A percentile compares a stretch with the other conserved stretches of the same genome.
phyloP scores from a whole-genome alignment of 2,329 filamentous ascomycete genomes.

The Epichloe hybrida region DNA sequence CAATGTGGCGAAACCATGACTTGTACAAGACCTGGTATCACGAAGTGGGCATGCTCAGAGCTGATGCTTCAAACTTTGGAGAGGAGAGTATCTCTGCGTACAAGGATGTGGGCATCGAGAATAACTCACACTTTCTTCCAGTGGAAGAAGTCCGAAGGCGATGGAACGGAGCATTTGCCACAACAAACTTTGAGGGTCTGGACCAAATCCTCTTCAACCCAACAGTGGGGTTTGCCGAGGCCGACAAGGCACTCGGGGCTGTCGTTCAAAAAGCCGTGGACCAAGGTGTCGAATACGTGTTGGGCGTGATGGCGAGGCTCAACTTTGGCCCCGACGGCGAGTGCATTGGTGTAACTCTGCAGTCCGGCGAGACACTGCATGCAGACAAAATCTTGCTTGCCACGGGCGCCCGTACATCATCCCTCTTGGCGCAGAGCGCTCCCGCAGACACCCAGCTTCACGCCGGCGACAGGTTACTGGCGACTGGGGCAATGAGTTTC shows the following conservation, averaged over 20 bases:
- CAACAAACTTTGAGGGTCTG: slow-evolving; percentile 41
- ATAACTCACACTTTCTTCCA: slow-evolving; percentile 26
- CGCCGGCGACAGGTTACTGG: slow-evolving; percentile 37
- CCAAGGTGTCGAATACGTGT: slow-evolving; percentile 41
- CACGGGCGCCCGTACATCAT: slow-evolving; percentile 43
- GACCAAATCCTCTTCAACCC: slow-evolving; percentile 44
- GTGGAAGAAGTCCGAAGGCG: slow-evolving; percentile 38
- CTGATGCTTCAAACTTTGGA: slow-evolving; percentile 28
- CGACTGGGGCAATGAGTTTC: slow-evolving; percentile 39
- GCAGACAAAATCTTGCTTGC: slow-evolving; percentile 41
- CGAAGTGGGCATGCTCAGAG: slow-evolving; percentile 40
- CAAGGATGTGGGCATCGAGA: slow-evolving; percentile 23
- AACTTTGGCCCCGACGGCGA: slow-evolving; percentile 30
- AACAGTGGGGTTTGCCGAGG: slow-evolving; percentile 45
- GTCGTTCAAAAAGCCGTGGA: slow-evolving; percentile 38
- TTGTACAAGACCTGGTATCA: slow-evolving; percentile 42
- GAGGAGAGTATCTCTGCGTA: slow-evolving; percentile 27
- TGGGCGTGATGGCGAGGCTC: slow-evolving; percentile 33
- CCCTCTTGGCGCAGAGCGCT: slow-evolving; percentile 37
- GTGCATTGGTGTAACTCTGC: slow-evolving; percentile 36
- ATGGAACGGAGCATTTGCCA: slow-evolving; percentile 43
- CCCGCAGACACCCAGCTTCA: slow-evolving; percentile 36
- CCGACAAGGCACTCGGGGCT: slow-evolving; percentile 40
- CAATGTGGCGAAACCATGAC: slow-evolving; percentile 26
- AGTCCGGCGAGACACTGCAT: slow-evolving; percentile 29